Conservation (phyloP, 2,329 filamentous ascomycete species). For the Pseudogymnoascus sp. region DNA sequence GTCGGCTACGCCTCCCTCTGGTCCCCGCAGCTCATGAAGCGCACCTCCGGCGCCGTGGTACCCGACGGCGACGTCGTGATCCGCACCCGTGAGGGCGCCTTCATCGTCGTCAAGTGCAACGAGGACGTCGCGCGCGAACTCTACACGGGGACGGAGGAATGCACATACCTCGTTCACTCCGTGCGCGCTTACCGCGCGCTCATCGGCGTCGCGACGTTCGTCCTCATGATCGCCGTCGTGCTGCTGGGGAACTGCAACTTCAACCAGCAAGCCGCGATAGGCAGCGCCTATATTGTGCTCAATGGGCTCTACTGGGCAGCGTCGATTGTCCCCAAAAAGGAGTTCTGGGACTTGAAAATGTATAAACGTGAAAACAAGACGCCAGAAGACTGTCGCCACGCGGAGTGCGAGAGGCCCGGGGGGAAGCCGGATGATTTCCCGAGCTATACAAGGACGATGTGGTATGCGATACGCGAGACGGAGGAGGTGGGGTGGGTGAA, state of each 20-base stretch:
- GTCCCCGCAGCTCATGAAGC: conserved; percentile 45
- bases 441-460: conserved; percentile 48
- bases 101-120: conserved; percentile 47
- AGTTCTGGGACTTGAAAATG: conserved; percentile 50
- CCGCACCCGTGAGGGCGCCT: conserved; percentile 50
- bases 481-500: conserved; percentile 44
- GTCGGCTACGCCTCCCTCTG: conserved; percentile 51
- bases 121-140: conserved; percentile 56
- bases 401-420: not conserved
- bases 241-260: conserved; percentile 55
- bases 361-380: conserved; percentile 39
- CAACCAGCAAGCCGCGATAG: conserved; percentile 51
- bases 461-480: conserved; percentile 51
- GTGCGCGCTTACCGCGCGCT: conserved; percentile 40
- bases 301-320: conserved; percentile 50
- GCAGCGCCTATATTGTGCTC: conserved; percentile 47
- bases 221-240: conserved; percentile 54
- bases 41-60: conserved; percentile 35
- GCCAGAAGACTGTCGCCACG: conserved; percentile 25
- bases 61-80: conserved; percentile 53
- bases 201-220: conserved; percentile 48
- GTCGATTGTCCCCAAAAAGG: conserved; percentile 30
- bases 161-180: conserved; percentile 43
- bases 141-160: conserved; percentile 53
- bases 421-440: not conserved